Evolutionary conservation across 2,329 filamentous ascomycete genomes (phyloP).

Genomic region (Fragosphaeria purpurea): DNA sequence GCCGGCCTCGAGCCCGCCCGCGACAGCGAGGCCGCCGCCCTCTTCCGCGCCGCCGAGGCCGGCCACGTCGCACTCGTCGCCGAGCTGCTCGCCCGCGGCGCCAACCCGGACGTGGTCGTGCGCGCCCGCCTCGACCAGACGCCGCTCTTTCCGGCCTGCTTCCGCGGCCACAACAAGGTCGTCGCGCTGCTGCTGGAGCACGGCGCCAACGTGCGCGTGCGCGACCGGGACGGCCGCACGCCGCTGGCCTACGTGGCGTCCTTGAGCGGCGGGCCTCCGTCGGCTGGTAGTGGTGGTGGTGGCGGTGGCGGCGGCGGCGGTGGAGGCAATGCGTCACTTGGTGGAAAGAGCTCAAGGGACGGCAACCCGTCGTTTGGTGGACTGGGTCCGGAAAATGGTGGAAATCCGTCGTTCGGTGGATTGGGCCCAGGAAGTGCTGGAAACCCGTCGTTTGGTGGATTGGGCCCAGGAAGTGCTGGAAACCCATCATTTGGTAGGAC

Average conservation of each 20-base stretch:
- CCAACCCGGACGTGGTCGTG: conserved; percentile 22
- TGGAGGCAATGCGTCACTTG: no score
- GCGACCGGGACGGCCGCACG: conserved; percentile 26
- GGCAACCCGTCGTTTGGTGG: no score
- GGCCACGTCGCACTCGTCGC: conserved; percentile 24
- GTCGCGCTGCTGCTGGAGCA: conserved; percentile 21
- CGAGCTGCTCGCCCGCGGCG: conserved; percentile 23
- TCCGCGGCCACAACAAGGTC: conserved; percentile 24
- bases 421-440: no score
- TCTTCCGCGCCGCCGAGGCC: conserved; percentile 28
- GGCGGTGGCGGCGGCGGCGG: no score
- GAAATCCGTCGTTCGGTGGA: no score
- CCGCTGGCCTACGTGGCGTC: conserved; percentile 26
- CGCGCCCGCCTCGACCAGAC: conserved; percentile 23
- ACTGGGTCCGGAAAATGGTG: no score
- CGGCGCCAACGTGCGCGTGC: conserved; percentile 24
- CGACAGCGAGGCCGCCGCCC: conserved; percentile 25
- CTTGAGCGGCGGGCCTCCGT: conserved; percentile 18
- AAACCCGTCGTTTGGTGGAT: no score
- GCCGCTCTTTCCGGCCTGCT: conserved; percentile 25
- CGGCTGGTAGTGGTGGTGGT: no score
- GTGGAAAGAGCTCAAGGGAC: no score
- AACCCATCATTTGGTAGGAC: no score
- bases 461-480: no score
- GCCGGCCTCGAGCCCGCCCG: conserved; percentile 26